Evolutionary conservation across 371 early-diverging fungal genomes (phyloP).

Genomic region (Mortierella sp.): DNA sequence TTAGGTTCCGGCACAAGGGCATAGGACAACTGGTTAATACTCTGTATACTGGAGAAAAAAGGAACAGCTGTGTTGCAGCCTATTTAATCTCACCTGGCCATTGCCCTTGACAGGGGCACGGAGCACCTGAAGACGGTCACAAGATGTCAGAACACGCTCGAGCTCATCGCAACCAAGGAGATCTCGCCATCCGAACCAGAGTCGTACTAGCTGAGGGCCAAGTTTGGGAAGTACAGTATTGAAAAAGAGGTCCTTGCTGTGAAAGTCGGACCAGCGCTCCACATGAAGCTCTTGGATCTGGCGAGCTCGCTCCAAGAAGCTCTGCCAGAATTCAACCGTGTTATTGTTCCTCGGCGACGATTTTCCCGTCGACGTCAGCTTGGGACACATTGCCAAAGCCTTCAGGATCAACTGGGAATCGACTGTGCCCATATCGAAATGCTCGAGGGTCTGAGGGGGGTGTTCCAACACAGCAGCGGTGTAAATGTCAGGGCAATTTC

Average conservation of each 20-base stretch:
- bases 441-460: constrained; percentile 45
- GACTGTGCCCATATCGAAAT: constrained; percentile 53
- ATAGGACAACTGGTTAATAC: background rate
- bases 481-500: constrained; percentile 45
- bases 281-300: constrained; percentile 54
- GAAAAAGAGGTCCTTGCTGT: constrained; percentile 54
- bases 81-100: constrained; percentile 43
- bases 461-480: constrained; percentile 42
- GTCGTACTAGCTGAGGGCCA: constrained; percentile 47
- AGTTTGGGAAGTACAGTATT: constrained; percentile 51
- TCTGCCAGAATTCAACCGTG: constrained; percentile 50
- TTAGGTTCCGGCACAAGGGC: background rate
- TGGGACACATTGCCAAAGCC: constrained; percentile 47
- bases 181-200: constrained; percentile 56
- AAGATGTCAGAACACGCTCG: constrained; percentile 41
- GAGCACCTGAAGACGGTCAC: constrained; percentile 49
- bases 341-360: constrained; percentile 45
- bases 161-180: constrained; percentile 51
- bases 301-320: constrained; percentile 48
- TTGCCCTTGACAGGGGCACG: constrained; percentile 56
- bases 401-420: constrained; percentile 47
- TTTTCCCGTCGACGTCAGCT: constrained; percentile 51
- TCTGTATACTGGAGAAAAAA: too few relatives aligned
- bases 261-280: constrained; percentile 54
- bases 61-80: too few relatives aligned